A percentile compares a stretch with the other conserved stretches of the same genome.
Conservation (phyloP, 441 rosid species). For the Gossypium schwendimanii region DNA sequence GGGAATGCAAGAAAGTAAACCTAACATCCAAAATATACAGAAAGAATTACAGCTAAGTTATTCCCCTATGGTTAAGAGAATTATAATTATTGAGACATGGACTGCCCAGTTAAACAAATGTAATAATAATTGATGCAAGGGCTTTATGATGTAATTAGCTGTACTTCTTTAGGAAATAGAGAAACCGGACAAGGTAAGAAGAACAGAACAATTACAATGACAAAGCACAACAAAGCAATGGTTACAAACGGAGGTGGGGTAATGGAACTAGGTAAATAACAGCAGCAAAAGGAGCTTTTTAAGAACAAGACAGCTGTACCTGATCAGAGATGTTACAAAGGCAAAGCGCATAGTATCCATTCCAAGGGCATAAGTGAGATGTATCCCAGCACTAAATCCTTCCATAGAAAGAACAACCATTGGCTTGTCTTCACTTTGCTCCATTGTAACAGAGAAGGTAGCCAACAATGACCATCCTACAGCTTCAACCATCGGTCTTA, state of each 20-base stretch:
- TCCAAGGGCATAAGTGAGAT: conserved; percentile 80
- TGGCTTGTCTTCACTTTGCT: conserved; percentile 92
- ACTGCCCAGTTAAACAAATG: neutral
- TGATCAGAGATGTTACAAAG: conserved; percentile 87
- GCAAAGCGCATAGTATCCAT: conserved; percentile 99
- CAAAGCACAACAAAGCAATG: neutral
- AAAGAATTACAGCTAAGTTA: conserved; percentile 1
- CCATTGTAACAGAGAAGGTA: conserved; percentile 98
- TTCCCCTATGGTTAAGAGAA: neutral
- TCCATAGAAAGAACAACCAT: conserved; percentile 93
- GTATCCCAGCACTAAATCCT: conserved; percentile 98
- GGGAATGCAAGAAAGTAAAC: conserved; percentile 98
- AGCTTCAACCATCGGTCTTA: conserved; percentile 98
- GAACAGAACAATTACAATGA: conserved; percentile 5
- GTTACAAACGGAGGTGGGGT: neutral
- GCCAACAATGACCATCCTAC: conserved; percentile 99
- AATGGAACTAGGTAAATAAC: neutral
- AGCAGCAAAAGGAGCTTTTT: neutral
- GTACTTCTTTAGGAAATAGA: neutral
- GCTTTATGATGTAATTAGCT: neutral
- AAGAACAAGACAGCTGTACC: conserved; percentile 37
- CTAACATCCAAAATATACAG: conserved; percentile 38
- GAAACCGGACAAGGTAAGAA: neutral
- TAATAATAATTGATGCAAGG: neutral
- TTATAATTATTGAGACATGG: neutral